Evolutionary conservation across 2,329 filamentous ascomycete genomes (phyloP), one percentile per base, ranked within the genome.

Genomic region (Arachnomyces sp.): DNA sequence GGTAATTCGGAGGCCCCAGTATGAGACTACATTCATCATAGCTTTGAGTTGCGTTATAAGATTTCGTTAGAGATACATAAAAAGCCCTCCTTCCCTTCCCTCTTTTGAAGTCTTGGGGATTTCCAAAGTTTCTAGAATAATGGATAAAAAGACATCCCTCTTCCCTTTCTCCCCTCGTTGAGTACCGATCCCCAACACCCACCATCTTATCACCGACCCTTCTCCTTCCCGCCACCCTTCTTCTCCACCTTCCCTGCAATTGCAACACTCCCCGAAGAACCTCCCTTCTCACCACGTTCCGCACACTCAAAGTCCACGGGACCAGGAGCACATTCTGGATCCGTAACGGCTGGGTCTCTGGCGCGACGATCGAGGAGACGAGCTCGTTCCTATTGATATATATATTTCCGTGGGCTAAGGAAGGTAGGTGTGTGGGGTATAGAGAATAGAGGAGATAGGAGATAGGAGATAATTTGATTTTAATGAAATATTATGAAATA

Each of bases 271-370:
- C 21, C 21, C 21, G 21, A 25, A 9, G 21, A 25, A 25, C 5
- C 21, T 25, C 21, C 21, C 9, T 9, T 25, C 21, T 9, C 11
- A 36, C 48, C 44, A 25, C 21, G n/a, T n/a, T 57, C 49, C 11
- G 49, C 54, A 34, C 50, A 55, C 44, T 57, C 53, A 31, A 56
- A 54, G 44, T 57, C 53, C 36, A 49, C 45, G 28, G 54, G 45
- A 34, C 54, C 52, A 12, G 54, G 54, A 28, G 50, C 47, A 3
- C 47, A 45, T 31, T 49, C 44, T 4, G 54, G 54, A 36, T 51
- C 53, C 13, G 46, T 49, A 5, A 59, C 52, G 7, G 56, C 56
- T 8, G 50, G 54, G 36, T 59, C 53, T 35, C 54, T 44, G 1
- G 56, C 53, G 12, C 52, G 44, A 12, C 48, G 43, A 7, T 39